Conservation (phyloP, 2,329 filamentous ascomycete species). For the Fusarium domesticum region DNA sequence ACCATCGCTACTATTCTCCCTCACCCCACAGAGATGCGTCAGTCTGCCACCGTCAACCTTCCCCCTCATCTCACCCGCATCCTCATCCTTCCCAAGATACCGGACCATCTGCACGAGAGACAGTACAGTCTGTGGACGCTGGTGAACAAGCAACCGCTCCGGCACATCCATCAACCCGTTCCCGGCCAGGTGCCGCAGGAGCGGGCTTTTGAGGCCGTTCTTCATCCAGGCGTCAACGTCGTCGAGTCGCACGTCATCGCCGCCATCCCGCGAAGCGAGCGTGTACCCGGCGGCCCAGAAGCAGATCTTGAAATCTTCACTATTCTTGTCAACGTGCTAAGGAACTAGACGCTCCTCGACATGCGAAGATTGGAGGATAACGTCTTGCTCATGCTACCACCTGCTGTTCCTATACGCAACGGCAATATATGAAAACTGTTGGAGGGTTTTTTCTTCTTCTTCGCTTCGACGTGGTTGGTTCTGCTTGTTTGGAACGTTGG, state of each 20-base stretch:
- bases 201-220: constrained; percentile 71
- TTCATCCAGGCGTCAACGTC: constrained; percentile 71
- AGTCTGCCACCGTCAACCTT: constrained; percentile 70
- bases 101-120: constrained; percentile 59
- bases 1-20: constrained; percentile 64
- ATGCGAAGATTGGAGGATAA: constrained; percentile 8
- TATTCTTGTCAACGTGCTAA: constrained; percentile 69
- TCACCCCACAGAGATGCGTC: constrained; percentile 62
- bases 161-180: constrained; percentile 44
- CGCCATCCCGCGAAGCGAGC: constrained; percentile 60
- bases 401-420: too few relatives aligned
- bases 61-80: constrained; percentile 66
- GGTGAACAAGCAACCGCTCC: constrained; percentile 64
- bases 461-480: too few relatives aligned
- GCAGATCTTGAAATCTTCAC: constrained; percentile 77
- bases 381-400: too few relatives aligned
- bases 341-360: constrained; percentile 33
- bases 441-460: too few relatives aligned
- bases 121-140: constrained; percentile 75
- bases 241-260: constrained; percentile 77
- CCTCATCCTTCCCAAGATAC: constrained; percentile 66
- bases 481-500: too few relatives aligned
- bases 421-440: too few relatives aligned
- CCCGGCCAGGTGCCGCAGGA: constrained; percentile 56
- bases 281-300: constrained; percentile 55